Percentiles rank a stretch among this genome's conserved stretches.
Conservation (phyloP, 805 yeast genomes). For the Myxozyma nipponensis region DNA sequence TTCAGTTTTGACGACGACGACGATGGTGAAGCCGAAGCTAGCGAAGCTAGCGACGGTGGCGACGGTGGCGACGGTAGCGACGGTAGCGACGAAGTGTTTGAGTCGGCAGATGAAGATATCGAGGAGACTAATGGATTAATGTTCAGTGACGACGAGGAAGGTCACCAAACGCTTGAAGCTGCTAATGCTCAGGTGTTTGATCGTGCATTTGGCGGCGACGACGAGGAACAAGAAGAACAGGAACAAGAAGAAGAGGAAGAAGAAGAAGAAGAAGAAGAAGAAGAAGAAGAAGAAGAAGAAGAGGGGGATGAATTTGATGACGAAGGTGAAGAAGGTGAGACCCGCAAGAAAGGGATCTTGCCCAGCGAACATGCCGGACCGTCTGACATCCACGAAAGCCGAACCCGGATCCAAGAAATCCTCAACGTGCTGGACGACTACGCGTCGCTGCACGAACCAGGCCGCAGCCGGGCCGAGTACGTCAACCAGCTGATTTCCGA, state of each 20-base stretch:
- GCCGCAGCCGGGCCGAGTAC: slow-evolving; percentile 81
- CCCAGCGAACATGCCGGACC: slow-evolving; percentile 70
- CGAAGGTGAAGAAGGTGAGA: slow-evolving; percentile 57
- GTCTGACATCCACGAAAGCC: slow-evolving; percentile 71
- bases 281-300: slow-evolving; percentile 51
- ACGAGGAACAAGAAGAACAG: slow-evolving; percentile 26
- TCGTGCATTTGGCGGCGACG: slow-evolving; percentile 28
- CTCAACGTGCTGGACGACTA: slow-evolving; percentile 92
- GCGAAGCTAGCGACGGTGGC: slow-evolving; percentile 54
- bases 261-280: slow-evolving; percentile 30
- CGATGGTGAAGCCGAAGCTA: slow-evolving; percentile 40
- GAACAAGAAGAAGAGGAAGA: slow-evolving; percentile 30
- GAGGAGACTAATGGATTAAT: slow-evolving; percentile 47
- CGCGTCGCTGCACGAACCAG: slow-evolving; percentile 75
- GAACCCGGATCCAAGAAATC: slow-evolving; percentile 94
- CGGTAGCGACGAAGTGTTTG: slow-evolving; percentile 43
- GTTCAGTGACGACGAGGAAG: slow-evolving; percentile 73
- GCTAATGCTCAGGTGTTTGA: slow-evolving; percentile 33
- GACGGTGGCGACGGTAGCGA: slow-evolving; percentile 54
- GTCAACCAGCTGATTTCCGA: slow-evolving; percentile 73
- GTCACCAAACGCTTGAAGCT: slow-evolving; percentile 49
- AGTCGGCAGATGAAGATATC: slow-evolving; percentile 55
- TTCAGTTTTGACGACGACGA: slow-evolving; percentile 28
- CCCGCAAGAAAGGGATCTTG: slow-evolving; percentile 51
- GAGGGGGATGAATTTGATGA: slow-evolving; percentile 27